phyloP scores from a whole-genome alignment of 2,329 filamentous ascomycete genomes.

The Neodidymelliopsis sp. region DNA sequence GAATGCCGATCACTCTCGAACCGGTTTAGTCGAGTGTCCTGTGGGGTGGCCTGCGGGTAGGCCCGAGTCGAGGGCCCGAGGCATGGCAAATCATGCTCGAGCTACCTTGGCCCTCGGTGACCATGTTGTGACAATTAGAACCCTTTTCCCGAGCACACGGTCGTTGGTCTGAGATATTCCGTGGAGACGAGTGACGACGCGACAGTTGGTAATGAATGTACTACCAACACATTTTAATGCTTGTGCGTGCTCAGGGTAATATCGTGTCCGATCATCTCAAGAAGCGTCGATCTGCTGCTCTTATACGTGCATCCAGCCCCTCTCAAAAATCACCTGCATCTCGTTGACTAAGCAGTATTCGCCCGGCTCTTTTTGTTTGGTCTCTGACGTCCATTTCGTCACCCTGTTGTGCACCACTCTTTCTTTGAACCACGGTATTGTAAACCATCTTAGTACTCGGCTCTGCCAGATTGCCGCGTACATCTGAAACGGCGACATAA shows the following conservation, averaged over 20 bases:
- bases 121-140: no score
- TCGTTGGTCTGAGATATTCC: no score
- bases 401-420: constrained; percentile 17
- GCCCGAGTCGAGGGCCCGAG: constrained; percentile 1
- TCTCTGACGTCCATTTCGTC: constrained; percentile 17
- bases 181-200: not conserved
- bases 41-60: constrained; percentile 9
- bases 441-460: constrained; percentile 19
- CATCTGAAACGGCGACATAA: constrained; percentile 19
- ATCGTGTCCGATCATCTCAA: no score
- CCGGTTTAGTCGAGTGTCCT: constrained; percentile 4
- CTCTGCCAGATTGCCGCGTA: constrained; percentile 22
- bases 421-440: constrained; percentile 21
- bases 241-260: no score
- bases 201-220: not conserved
- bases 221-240: no score
- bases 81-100: not conserved
- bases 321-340: constrained; percentile 48
- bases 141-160: no score
- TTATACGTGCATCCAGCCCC: constrained; percentile 49
- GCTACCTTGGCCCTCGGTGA: no score
- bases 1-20: constrained; percentile 6
- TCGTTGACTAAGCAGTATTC: constrained; percentile 48
- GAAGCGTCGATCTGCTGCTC: not conserved
- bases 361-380: constrained; percentile 31